Conservation (phyloP, 2,329 filamentous ascomycete species). For the Cladophialophora carrionii region DNA sequence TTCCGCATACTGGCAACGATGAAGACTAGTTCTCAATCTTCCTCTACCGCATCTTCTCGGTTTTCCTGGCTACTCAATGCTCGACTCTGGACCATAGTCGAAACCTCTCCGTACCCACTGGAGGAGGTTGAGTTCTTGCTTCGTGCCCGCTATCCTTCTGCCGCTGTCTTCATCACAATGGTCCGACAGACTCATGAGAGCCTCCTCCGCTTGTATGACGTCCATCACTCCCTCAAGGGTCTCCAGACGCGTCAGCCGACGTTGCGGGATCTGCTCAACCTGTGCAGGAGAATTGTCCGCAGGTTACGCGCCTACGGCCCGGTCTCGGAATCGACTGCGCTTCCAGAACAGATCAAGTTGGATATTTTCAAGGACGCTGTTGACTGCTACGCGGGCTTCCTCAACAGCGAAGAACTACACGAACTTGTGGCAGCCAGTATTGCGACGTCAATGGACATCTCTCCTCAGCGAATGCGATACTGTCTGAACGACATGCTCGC, state of each 20-base stretch:
- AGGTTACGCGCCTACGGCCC: conserved; percentile 55
- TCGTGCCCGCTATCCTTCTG: conserved; percentile 67
- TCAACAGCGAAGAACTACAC: conserved; percentile 68
- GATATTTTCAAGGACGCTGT: conserved; percentile 91
- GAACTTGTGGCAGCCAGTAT: conserved; percentile 68
- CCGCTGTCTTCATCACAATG: conserved; percentile 61
- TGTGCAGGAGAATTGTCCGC: conserved; percentile 75
- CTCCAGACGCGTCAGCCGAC: conserved; percentile 62
- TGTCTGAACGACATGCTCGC: conserved; percentile 70
- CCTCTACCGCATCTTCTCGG: conserved; percentile 71
- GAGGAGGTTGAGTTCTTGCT: conserved; percentile 77
- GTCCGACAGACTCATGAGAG: conserved; percentile 62
- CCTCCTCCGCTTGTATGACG: conserved; percentile 44
- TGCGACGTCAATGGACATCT: conserved; percentile 83
- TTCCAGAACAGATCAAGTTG: conserved; percentile 72
- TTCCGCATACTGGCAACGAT: conserved; percentile 94
- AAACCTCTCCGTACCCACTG: conserved; percentile 66
- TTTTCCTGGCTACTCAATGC: conserved; percentile 35
- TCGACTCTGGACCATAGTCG: conserved; percentile 82
- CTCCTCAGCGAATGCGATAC: conserved; percentile 77
- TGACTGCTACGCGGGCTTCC: conserved; percentile 85
- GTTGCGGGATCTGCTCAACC: conserved; percentile 83
- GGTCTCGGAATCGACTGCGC: conserved; percentile 37
- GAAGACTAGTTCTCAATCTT: conserved; percentile 67
- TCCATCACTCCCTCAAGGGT: conserved; percentile 27